These are phyloP conservation scores for Morella rubra DNA, from an alignment of 306 rosid species.

Conservation along the genomic window DNA sequence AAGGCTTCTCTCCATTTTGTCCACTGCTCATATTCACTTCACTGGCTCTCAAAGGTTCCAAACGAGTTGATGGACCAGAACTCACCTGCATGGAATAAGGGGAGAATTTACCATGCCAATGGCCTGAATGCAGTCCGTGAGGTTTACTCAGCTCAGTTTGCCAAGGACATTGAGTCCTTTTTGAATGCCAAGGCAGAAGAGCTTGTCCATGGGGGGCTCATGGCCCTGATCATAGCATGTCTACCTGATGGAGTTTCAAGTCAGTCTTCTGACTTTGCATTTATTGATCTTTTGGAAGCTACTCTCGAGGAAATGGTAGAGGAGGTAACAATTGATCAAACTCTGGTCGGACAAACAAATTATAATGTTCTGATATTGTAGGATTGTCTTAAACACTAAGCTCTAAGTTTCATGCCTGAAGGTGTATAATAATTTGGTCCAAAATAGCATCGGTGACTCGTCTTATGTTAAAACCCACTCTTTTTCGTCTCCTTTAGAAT, in stretches of 20 bases:
- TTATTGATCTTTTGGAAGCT: background rate
- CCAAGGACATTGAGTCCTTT: background rate
- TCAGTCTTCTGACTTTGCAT: background rate
- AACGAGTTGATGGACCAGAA: background rate
- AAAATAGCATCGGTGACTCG: too few relatives aligned
- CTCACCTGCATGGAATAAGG: background rate
- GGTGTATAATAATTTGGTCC: too few relatives aligned
- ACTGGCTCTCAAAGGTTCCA: constrained; percentile 11
- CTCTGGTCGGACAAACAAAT: background rate
- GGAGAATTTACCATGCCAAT: background rate
- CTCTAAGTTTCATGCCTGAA: too few relatives aligned
- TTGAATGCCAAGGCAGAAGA: background rate
- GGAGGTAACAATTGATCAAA: background rate
- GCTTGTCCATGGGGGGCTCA: constrained; percentile 1
- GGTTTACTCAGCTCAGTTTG: background rate
- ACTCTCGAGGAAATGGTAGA: background rate
- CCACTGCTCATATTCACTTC: too few relatives aligned
- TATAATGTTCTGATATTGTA: too few relatives aligned
- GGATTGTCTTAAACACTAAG: background rate
- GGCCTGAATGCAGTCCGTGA: background rate
- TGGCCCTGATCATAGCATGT: constrained; percentile 23
- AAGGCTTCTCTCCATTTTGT: constrained; percentile 13
- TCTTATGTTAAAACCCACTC: too few relatives aligned
- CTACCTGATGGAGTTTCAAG: background rate
- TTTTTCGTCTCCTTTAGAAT: background rate